Evolutionary conservation across 2,329 filamentous ascomycete genomes (phyloP), one percentile per base, ranked within the genome.

Genomic region (Fusarium acutatum): DNA sequence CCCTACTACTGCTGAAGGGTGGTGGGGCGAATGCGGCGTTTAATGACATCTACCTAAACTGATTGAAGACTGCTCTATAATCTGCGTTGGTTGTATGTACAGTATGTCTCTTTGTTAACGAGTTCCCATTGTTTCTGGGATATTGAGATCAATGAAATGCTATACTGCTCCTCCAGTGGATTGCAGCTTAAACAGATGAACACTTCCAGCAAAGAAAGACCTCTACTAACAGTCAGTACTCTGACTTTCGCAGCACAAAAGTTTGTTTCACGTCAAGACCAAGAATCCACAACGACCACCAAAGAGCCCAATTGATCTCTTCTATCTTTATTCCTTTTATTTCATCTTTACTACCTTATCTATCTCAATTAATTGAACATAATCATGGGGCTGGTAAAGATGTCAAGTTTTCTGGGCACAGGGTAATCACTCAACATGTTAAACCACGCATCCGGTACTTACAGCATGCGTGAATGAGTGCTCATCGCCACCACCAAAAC

Each of bases 181-280:
- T 50, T 2, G 0, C 5, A 30, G 22, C 11, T 18, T 7, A 1
- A 11, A 10, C 15, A 24, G 0, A 6, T 30, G 10, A 32, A 0
- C 0, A 22, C 20, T 20, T 49, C 14, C 2, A 12, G 14, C 7
- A 11, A n/a, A n/a, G 6, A 15, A 47, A 12, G 7, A n/a, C 44
- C 5, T 26, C 44, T 2, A 30, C 20, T 15, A 6, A 11, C 9
- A 37, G 6, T 17, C 0, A 6, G 20, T 7, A 22, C 7, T 30
- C 4, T 32, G 0, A n/a, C 22, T 17, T 49, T 30, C n/a, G 20
- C 20, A 30, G 28, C 6, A 17, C 20, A 32, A 47, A 32, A 32
- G 46, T 3, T 17, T 17, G 4, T n/a, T 47, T 32, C 22, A 18
- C 20, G 13, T n/a, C 9, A 12, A n/a, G 9, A 11, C 28, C 7